These are phyloP conservation scores for Colletotrichum phormii DNA, from an alignment of 2,329 filamentous ascomycete species.

Conservation along the genomic window DNA sequence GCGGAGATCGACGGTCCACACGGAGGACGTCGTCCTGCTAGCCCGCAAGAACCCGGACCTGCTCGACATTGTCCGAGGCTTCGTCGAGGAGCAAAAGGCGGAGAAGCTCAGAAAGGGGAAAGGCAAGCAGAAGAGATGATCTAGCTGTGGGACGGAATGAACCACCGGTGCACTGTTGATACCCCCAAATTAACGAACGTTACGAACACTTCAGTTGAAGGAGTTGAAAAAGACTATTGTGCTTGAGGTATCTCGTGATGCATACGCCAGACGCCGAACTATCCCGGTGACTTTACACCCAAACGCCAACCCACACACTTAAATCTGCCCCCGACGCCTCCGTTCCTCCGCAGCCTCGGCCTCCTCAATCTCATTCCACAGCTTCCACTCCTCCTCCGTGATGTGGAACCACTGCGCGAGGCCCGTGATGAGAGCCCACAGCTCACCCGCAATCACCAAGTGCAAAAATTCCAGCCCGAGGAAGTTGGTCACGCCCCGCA, in stretches of 20 bases:
- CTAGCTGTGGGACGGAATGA: background rate
- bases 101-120: constrained; percentile 44
- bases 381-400: constrained; percentile 56
- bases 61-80: constrained; percentile 77
- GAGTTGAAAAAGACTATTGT: background rate
- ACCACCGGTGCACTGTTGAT: constrained; percentile 8
- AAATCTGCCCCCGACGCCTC: constrained; percentile 6
- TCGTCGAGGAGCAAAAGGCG: constrained; percentile 71
- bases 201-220: background rate
- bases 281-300: background rate
- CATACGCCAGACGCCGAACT: background rate
- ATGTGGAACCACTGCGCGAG: constrained; percentile 53
- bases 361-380: constrained; percentile 46
- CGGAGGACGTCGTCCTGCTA: constrained; percentile 89
- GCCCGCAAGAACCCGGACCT: constrained; percentile 89
- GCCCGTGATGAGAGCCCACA: constrained; percentile 57
- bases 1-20: constrained; percentile 81
- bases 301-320: background rate
- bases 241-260: constrained; percentile 8
- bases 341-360: constrained; percentile 36
- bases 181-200: constrained; percentile 17
- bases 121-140: constrained; percentile 18
- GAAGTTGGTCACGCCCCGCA: constrained; percentile 57
- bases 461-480: constrained; percentile 59
- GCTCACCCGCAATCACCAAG: constrained; percentile 55